Evolutionary conservation across 805 yeast genomes (phyloP).

Genomic region (Danielia reshetovae): DNA sequence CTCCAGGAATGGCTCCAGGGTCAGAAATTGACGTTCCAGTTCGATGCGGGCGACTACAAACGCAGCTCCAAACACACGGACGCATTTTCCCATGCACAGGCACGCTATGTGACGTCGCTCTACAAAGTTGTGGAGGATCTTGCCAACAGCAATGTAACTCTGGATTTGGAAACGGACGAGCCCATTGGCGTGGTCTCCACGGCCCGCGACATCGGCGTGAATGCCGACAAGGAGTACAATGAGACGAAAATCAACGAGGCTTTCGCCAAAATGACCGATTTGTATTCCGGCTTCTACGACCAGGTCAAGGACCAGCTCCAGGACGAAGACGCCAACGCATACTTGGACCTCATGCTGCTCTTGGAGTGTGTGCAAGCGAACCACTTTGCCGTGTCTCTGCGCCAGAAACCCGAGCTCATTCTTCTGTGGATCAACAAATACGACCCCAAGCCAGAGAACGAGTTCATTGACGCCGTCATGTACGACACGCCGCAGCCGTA

Average conservation of each 20-base stretch:
- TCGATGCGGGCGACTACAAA: slow-evolving; percentile 39
- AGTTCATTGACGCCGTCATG: slow-evolving; percentile 45
- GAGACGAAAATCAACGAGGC: slow-evolving; percentile 19
- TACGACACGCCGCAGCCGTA: slow-evolving; percentile 43
- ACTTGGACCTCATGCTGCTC: slow-evolving; percentile 43
- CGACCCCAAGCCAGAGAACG: slow-evolving; percentile 61
- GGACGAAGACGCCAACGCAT: slow-evolving; percentile 24
- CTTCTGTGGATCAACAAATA: slow-evolving; percentile 66
- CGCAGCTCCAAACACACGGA: slow-evolving; percentile 33
- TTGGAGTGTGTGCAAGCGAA: slow-evolving; percentile 57
- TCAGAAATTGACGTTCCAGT: slow-evolving; percentile 35
- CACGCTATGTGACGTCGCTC: slow-evolving; percentile 44
- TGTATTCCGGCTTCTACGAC: slow-evolving; percentile 27
- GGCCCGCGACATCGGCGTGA: slow-evolving; percentile 13
- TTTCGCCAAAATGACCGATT: slow-evolving; percentile 24
- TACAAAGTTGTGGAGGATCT: slow-evolving; percentile 49
- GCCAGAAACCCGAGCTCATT: slow-evolving; percentile 41
- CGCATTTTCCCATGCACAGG: slow-evolving; percentile 39
- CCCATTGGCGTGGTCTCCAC: slow-evolving; percentile 30
- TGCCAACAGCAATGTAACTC: slow-evolving; percentile 14
- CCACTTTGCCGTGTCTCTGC: slow-evolving; percentile 36
- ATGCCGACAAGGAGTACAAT: slow-evolving; percentile 6
- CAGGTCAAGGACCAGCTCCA: slow-evolving; percentile 12
- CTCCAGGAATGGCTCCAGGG: slow-evolving; percentile 46
- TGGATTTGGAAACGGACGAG: slow-evolving; percentile 17